Evolutionary conservation across 495 filamentous ascomycete species (phyloP), one percentile per base, ranked within the genome.

Genomic region (Talaromyces thailandensis): DNA sequence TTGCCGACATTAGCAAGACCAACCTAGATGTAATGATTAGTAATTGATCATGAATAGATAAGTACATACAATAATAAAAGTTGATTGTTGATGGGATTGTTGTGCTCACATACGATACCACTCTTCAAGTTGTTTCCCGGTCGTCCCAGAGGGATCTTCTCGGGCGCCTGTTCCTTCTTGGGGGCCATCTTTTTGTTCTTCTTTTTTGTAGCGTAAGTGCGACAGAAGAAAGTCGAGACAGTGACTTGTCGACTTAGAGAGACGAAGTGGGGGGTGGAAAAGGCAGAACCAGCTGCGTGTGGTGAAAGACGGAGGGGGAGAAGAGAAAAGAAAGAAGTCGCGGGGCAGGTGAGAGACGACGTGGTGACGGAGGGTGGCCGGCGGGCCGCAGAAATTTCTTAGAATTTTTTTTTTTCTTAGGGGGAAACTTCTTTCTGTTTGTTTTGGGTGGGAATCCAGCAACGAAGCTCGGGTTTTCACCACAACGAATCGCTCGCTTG

Each of bases 1-100:
- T 99, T 99, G 72, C 95, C 95, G 65, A 99, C 95, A 76, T 99
- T 99, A 71, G 95, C 95, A 72, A 99, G 87, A 77, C 95, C 95
- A 73, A 98, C 92, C 92, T 96, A 75, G 67, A 65, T 67, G 16
- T 11, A 11, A 35, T 11, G 24, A 55, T 63, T n/a, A 63, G 62
- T 37, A 23, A 48, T 12, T 21, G n/a, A 37, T 8, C 43, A 48
- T 23, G 12, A 14, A 43, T 8, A 40, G 25, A 60, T 40, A 60
- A 43, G 25, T n/a, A 35, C 12, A 35, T 12, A 35, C 0, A 11
- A 35, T 12, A 35, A 35, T 7, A 31, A 11, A n/a, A 35, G 24
- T 6, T n/a, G 25, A 16, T 21, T 60, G 55, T 57, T 23, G 48
- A 35, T 21, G 40, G 24, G 53, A 23, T 58, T 58, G 73, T 75